A percentile compares a stretch with the other conserved stretches of the same genome.
phyloP scores from a whole-genome alignment of 1,139 yeast genomes.

The Yamadazyma taylorii region DNA sequence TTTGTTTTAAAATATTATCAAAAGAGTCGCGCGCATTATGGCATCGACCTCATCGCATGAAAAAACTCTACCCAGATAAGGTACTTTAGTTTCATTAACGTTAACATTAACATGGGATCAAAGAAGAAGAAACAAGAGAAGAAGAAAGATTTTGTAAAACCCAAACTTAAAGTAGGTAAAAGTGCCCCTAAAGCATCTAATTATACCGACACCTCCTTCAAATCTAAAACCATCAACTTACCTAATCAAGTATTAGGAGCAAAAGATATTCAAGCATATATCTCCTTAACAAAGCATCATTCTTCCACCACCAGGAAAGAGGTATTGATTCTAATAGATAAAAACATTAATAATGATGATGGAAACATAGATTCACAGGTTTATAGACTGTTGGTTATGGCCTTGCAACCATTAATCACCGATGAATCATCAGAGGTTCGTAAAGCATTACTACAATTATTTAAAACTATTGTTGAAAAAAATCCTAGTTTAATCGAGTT shows the following conservation, averaged over 20 bases:
- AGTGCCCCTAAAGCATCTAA: conserved; percentile 62
- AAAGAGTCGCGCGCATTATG: neutral
- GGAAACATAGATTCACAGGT: conserved; percentile 31
- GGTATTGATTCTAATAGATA: conserved; percentile 53
- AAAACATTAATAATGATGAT: conserved; percentile 49
- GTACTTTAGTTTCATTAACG: too few relatives aligned
- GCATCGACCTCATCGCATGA: conserved; percentile 1
- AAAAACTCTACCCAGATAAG: too few relatives aligned
- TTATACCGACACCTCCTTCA: conserved; percentile 82
- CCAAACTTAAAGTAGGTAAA: conserved; percentile 89
- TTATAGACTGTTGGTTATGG: conserved; percentile 45
- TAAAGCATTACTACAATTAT: conserved; percentile 51
- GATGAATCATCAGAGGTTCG: conserved; percentile 71
- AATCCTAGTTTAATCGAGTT: conserved; percentile 63
- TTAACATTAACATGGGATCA: conserved; percentile 45
- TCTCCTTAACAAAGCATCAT: conserved; percentile 78
- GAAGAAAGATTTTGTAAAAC: conserved; percentile 73
- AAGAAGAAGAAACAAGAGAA: conserved; percentile 65
- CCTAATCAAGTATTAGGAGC: conserved; percentile 55
- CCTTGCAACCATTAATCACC: conserved; percentile 56
- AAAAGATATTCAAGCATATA: conserved; percentile 53
- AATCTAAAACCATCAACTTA: conserved; percentile 67
- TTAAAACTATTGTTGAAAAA: conserved; percentile 48
- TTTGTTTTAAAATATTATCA: too few relatives aligned
- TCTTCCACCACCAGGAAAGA: conserved; percentile 73